Conservation (phyloP, 441 rosid genomes). For the Jatropha podagrica region DNA sequence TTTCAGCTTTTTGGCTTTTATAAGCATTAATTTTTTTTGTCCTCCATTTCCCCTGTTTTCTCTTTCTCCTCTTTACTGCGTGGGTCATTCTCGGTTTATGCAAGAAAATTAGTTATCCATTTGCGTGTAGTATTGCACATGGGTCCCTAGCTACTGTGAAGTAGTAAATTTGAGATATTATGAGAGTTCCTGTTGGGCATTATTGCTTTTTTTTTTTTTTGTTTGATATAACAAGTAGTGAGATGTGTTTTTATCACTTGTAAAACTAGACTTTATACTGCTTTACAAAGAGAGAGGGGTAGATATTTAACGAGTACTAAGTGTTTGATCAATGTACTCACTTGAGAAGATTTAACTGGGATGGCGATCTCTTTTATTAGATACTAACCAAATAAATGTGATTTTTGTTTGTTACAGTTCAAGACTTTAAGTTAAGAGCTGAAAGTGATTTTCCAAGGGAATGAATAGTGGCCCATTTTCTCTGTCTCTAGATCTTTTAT, state of each 20-base stretch:
- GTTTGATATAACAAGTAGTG: conserved; percentile 17
- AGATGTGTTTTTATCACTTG: conserved; percentile 24
- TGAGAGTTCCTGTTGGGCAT: conserved; percentile 22
- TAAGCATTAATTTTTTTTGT: not conserved
- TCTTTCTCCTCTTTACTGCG: not conserved
- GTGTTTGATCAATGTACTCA: conserved; percentile 14
- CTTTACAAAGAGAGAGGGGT: conserved; percentile 1
- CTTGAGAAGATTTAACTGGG: conserved; percentile 11
- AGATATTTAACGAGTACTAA: conserved; percentile 10
- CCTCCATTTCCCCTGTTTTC: not conserved
- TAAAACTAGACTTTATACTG: conserved; percentile 9
- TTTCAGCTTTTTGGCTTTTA: conserved; percentile 19
- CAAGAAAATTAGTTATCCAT: conserved; percentile 20
- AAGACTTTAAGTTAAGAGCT: not conserved
- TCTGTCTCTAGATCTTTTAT: conserved; percentile 10
- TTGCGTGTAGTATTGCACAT: conserved; percentile 22
- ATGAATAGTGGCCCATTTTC: conserved; percentile 15
- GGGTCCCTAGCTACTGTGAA: conserved; percentile 32
- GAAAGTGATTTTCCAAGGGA: not conserved
- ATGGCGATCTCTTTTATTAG: conserved; percentile 13
- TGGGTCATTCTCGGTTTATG: conserved; percentile 15
- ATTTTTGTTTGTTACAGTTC: not conserved
- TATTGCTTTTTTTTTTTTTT: conserved; percentile 13
- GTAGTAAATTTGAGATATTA: conserved; percentile 29
- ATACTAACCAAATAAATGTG: not conserved